Percentiles rank a stretch among this genome's conserved stretches.
Conservation (phyloP, 1,284 basidiomycete species). For the Ceratobasidium theobromae region DNA sequence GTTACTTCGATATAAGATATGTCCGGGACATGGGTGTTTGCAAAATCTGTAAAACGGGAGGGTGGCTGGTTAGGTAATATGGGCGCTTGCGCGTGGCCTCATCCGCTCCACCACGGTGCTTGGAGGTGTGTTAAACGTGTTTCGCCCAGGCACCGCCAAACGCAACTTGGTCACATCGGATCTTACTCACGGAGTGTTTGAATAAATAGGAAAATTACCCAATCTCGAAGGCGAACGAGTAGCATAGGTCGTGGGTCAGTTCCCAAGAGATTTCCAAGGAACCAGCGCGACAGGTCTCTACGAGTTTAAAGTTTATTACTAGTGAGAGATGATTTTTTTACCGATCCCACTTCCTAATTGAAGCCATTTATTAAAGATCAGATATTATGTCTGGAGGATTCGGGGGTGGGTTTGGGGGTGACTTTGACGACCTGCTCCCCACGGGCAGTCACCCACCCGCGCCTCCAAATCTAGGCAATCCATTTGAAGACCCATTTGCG, state of each 20-base stretch:
- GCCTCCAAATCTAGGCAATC: conserved; percentile 65
- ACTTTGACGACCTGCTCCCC: conserved; percentile 70
- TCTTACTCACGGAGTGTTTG: no score
- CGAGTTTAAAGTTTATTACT: no score
- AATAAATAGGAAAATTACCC: no score
- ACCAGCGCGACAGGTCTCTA: no score
- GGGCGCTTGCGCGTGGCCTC: background rate
- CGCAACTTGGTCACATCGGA: background rate
- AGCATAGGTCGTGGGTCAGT: no score
- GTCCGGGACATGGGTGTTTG: conserved; percentile 10
- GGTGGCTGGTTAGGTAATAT: background rate
- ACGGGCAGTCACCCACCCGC: conserved; percentile 58
- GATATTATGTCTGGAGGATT: conserved; percentile 12
- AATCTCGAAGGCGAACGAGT: no score
- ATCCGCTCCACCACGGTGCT: background rate
- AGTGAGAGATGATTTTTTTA: no score
- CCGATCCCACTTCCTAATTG: no score
- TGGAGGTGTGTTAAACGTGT: background rate
- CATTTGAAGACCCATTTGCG: conserved; percentile 73
- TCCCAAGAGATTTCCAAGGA: no score
- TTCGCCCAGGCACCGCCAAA: background rate
- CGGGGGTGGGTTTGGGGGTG: conserved; percentile 26
- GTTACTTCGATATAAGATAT: conserved; percentile 30
- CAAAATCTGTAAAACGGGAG: background rate
- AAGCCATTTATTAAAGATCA: background rate